These are phyloP conservation scores for Solanum ossicruentum DNA, from an alignment of 257 asterid genomes.

Conservation along the genomic window DNA sequence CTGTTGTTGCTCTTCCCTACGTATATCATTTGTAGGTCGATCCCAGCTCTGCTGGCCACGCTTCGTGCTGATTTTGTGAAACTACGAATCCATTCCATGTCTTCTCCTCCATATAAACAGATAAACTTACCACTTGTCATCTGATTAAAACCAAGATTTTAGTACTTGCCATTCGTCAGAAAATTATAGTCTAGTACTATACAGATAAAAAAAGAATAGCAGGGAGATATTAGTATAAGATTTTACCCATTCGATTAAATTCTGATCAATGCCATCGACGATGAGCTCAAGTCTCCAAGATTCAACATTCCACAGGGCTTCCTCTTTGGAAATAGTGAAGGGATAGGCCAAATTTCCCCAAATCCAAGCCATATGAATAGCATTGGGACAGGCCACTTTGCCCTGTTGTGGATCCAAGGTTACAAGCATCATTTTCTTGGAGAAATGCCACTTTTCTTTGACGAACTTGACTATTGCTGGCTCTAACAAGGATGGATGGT, in stretches of 20 bases:
- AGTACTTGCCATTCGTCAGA: not conserved
- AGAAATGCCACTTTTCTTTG: constrained; percentile 50
- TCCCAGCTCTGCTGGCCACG: constrained; percentile 18
- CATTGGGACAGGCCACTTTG: constrained; percentile 41
- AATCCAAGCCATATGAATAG: constrained; percentile 63
- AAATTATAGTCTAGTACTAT: no score
- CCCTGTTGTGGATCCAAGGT: constrained; percentile 64
- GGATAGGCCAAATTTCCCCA: constrained; percentile 82
- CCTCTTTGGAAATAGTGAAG: constrained; percentile 38
- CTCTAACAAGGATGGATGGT: constrained; percentile 45
- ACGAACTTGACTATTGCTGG: constrained; percentile 56
- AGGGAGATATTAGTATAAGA: not conserved
- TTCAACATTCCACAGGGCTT: constrained; percentile 41
- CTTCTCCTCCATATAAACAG: constrained; percentile 73
- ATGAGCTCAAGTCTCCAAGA: constrained; percentile 55
- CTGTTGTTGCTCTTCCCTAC: constrained; percentile 35
- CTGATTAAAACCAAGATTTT: constrained; percentile 9
- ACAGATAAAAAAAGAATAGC: no score
- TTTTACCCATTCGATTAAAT: constrained; percentile 52
- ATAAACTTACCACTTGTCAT: constrained; percentile 30
- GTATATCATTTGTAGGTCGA: constrained; percentile 50
- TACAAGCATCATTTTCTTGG: constrained; percentile 62
- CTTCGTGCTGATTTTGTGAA: constrained; percentile 24
- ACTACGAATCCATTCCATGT: constrained; percentile 44
- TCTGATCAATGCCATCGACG: constrained; percentile 43